phyloP scores from a whole-genome alignment of 2,329 filamentous ascomycete species.

The Dryadomyces sulphureus region DNA sequence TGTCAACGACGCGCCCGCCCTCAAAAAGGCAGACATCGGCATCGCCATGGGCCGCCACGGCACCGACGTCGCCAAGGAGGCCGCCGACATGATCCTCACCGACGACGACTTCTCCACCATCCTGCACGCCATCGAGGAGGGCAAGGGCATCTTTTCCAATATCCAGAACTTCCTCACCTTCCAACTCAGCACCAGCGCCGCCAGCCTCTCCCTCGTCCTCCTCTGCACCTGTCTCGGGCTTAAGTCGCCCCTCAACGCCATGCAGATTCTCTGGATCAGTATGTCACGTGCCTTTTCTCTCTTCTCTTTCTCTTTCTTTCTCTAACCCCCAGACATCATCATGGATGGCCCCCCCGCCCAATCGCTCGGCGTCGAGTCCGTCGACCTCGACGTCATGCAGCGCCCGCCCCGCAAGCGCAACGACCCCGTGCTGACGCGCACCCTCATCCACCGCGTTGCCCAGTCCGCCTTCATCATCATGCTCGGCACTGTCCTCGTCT shows the following conservation, averaged over 20 bases:
- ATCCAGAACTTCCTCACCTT: constrained; percentile 99
- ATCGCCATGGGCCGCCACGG: constrained; percentile 93
- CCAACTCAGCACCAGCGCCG: constrained; percentile 92
- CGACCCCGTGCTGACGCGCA: constrained; percentile 79
- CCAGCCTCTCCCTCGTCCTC: constrained; percentile 79
- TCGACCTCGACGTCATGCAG: constrained; percentile 88
- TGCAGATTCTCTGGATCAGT: constrained; percentile 99
- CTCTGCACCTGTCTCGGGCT: constrained; percentile 86
- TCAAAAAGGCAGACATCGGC: constrained; percentile 96
- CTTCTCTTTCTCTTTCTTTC: background rate
- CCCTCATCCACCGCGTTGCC: constrained; percentile 69
- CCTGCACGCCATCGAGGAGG: constrained; percentile 89
- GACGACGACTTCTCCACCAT: constrained; percentile 88
- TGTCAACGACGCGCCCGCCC: constrained; percentile 89
- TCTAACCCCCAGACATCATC: constrained; percentile 63
- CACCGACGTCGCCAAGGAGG: constrained; percentile 94
- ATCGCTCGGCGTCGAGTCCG: constrained; percentile 87
- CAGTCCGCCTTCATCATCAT: constrained; percentile 84
- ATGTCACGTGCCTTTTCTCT: constrained; percentile 13
- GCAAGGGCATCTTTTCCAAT: constrained; percentile 98
- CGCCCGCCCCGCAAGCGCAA: constrained; percentile 74
- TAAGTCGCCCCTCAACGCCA: constrained; percentile 91
- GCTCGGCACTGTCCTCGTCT: constrained; percentile 79
- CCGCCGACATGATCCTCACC: constrained; percentile 83
- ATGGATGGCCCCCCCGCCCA: constrained; percentile 98